Conservation (phyloP, 164 flowering plant genomes). For the Brasenia schreberi region DNA sequence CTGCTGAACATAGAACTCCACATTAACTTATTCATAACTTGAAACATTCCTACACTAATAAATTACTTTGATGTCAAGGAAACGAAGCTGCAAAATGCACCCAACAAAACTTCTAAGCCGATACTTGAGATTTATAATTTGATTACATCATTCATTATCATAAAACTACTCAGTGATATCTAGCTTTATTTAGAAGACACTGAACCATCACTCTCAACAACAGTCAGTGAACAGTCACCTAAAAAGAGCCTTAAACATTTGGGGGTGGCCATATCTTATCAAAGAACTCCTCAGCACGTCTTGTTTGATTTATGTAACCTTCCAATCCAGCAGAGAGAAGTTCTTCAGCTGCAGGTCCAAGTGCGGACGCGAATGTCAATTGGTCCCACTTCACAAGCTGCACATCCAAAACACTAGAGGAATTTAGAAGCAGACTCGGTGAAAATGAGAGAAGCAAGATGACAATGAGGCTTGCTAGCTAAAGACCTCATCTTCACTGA, state of each 20-base stretch:
- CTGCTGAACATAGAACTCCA: too few relatives aligned
- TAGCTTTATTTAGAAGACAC: too few relatives aligned
- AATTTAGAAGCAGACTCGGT: neutral
- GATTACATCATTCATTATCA: too few relatives aligned
- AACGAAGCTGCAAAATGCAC: too few relatives aligned
- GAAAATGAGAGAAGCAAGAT: neutral
- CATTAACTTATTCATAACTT: too few relatives aligned
- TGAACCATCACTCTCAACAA: neutral
- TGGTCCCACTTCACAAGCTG: constrained; percentile 94
- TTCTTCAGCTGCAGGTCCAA: constrained; percentile 94
- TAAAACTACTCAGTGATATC: too few relatives aligned
- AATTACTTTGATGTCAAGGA: too few relatives aligned
- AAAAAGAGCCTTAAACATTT: constrained; percentile 41
- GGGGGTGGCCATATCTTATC: constrained; percentile 99
- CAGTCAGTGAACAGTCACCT: neutral
- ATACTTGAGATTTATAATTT: too few relatives aligned
- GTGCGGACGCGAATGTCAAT: constrained; percentile 55
- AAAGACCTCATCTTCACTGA: constrained; percentile 76
- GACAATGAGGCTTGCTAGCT: neutral
- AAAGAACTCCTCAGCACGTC: constrained; percentile 72
- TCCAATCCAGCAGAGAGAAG: constrained; percentile 70
- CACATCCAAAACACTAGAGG: neutral
- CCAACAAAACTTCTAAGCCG: too few relatives aligned
- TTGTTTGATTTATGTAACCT: constrained; percentile 64
- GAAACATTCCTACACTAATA: too few relatives aligned